Evolutionary conservation across 1,139 yeast genomes (phyloP).

Genomic region (Protomyces lactucae-debilis): DNA sequence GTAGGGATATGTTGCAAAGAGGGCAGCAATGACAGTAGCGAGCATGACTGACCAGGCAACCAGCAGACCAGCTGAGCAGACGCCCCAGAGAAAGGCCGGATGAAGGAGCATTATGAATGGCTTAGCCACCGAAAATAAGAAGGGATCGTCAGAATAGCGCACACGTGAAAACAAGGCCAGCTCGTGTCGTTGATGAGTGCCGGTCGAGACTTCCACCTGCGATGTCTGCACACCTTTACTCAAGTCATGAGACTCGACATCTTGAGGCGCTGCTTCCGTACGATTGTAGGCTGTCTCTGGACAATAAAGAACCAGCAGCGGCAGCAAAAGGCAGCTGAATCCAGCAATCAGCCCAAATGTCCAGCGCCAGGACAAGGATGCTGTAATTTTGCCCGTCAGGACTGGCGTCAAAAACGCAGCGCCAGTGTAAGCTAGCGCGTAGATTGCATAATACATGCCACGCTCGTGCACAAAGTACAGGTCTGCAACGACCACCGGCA

Average conservation of each 20-base stretch:
- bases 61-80: slow-evolving; percentile 31
- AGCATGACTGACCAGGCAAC: slow-evolving; percentile 34
- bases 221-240: not conserved
- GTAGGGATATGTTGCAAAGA: slow-evolving; percentile 31
- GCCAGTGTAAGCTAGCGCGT: slow-evolving; percentile 30
- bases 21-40: slow-evolving; percentile 32
- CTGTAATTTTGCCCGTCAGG: slow-evolving; percentile 31
- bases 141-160: slow-evolving; percentile 29
- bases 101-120: slow-evolving; percentile 30
- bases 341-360: slow-evolving; percentile 30
- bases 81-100: slow-evolving; percentile 33
- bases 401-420: slow-evolving; percentile 32
- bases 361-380: slow-evolving; percentile 32
- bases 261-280: not conserved
- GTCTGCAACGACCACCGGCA: slow-evolving; percentile 33
- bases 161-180: slow-evolving; percentile 29
- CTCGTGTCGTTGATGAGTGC: slow-evolving; percentile 19
- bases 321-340: slow-evolving; percentile 27
- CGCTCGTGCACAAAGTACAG: slow-evolving; percentile 33
- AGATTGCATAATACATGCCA: slow-evolving; percentile 31
- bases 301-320: slow-evolving; percentile 30
- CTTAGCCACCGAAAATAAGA: slow-evolving; percentile 30
- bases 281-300: slow-evolving; percentile 32
- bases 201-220: not conserved
- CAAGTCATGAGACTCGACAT: not conserved